phyloP scores from a whole-genome alignment of 108 stramenopile species.

The Nannochloropsis gaditana region DNA sequence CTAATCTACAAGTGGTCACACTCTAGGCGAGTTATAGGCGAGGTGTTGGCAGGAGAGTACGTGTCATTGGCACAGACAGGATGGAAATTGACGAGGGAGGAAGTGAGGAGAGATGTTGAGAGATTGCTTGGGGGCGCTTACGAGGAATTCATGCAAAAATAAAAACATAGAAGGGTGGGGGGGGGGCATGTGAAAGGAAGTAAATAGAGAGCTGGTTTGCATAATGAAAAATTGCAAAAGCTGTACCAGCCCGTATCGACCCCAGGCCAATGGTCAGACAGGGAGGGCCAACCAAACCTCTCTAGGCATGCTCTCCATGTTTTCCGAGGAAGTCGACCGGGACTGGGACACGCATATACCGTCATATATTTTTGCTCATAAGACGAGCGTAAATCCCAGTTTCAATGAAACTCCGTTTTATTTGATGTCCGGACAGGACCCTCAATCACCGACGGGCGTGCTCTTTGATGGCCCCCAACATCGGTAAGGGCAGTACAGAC shows the following conservation, averaged over 20 bases:
- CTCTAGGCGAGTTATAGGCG: conserved; percentile 67
- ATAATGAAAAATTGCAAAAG: not conserved
- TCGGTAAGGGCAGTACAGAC: not conserved
- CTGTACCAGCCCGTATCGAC: not conserved
- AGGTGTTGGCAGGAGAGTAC: conserved; percentile 64
- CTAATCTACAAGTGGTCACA: conserved; percentile 87
- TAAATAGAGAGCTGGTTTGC: not conserved
- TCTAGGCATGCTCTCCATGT: not conserved
- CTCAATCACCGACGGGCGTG: not conserved
- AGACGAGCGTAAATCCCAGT: not conserved
- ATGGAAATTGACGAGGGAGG: conserved; percentile 57
- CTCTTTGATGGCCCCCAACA: not conserved
- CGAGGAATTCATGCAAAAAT: conserved; percentile 69
- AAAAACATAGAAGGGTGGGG: not conserved
- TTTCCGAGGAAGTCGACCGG: not conserved
- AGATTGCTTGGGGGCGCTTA: conserved; percentile 70
- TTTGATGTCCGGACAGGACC: not conserved
- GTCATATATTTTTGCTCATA: not conserved
- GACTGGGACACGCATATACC: not conserved
- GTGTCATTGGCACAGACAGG: conserved; percentile 55
- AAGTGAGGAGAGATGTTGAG: conserved; percentile 65
- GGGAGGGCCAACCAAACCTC: not conserved
- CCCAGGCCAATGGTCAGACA: not conserved
- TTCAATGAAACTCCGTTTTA: not conserved
- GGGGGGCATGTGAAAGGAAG: not conserved